Percentiles rank a stretch among this genome's conserved stretches.
phyloP scores from a whole-genome alignment of 176 grass and related monocot species.

The Poa annua region DNA sequence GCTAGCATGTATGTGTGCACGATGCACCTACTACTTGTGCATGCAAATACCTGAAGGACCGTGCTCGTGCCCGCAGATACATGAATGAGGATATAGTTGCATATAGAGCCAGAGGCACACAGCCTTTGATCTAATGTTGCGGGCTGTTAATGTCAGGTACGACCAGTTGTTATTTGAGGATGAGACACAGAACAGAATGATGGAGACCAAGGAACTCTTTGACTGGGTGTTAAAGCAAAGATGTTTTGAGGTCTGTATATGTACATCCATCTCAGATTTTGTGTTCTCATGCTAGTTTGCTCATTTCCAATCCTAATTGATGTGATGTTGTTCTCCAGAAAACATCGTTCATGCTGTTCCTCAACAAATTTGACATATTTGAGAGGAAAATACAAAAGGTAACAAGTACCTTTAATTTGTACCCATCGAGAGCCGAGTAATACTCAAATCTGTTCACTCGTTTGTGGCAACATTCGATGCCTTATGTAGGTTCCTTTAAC shows the following conservation, averaged over 20 bases:
- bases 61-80: background rate
- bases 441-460: background rate
- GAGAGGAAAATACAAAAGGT: conserved; percentile 96
- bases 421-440: conserved; percentile 18
- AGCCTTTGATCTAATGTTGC: background rate
- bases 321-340: conserved; percentile 60
- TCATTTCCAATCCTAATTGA: conserved; percentile 26
- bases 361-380: conserved; percentile 95
- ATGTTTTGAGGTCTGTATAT: conserved; percentile 76
- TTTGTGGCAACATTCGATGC: conserved; percentile 9
- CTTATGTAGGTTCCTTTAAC: conserved; percentile 77
- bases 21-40: background rate
- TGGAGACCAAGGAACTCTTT: conserved; percentile 96
- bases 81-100: background rate
- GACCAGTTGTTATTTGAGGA: conserved; percentile 92
- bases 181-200: conserved; percentile 84
- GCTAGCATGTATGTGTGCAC: background rate
- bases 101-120: background rate
- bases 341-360: conserved; percentile 96
- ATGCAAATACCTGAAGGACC: background rate
- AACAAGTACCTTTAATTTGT: conserved; percentile 8
- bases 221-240: conserved; percentile 92
- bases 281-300: background rate
- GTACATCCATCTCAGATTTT: background rate
- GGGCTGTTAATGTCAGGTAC: conserved; percentile 46